Conservation (phyloP, 2,329 filamentous ascomycete genomes). For the Ascochyta fabae region DNA sequence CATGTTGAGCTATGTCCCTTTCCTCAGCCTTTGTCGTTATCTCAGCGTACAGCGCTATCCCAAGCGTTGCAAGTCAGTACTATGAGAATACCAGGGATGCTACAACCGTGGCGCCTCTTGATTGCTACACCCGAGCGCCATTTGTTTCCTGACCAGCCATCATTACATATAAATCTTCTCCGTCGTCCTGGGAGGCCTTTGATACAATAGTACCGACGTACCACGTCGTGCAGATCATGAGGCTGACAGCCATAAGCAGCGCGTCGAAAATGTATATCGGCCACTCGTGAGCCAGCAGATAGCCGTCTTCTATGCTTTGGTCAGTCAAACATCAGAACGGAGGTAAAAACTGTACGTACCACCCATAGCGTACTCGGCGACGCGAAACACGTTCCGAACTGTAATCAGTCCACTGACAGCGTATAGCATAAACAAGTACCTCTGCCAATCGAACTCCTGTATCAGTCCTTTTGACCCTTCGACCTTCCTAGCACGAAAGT, state of each 20-base stretch:
- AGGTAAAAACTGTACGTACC: conserved; percentile 1
- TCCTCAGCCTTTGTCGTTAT: too few species aligned
- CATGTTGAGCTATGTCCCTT: too few species aligned
- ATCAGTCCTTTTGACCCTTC: not conserved
- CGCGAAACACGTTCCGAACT: conserved; percentile 53
- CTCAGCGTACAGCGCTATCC: not conserved
- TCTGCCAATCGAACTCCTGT: conserved; percentile 33
- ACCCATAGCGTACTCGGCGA: conserved; percentile 51
- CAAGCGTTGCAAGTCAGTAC: not conserved
- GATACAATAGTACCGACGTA: not conserved
- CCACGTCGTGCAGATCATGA: conserved; percentile 9
- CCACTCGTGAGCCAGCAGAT: conserved; percentile 58
- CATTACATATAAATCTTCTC: not conserved
- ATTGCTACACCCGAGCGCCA: not conserved
- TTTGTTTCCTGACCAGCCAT: not conserved
- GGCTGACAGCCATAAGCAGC: conserved; percentile 49
- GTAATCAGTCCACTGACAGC: conserved; percentile 50
- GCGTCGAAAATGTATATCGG: conserved; percentile 59
- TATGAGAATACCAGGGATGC: not conserved
- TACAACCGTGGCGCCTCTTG: not conserved
- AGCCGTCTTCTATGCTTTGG: conserved; percentile 44
- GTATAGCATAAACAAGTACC: conserved; percentile 43
- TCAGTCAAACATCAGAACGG: not conserved
- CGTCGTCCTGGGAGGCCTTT: too few species aligned
- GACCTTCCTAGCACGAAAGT: not conserved